Conservation (phyloP, 1,284 basidiomycete species). For the Vanrija sp. region DNA sequence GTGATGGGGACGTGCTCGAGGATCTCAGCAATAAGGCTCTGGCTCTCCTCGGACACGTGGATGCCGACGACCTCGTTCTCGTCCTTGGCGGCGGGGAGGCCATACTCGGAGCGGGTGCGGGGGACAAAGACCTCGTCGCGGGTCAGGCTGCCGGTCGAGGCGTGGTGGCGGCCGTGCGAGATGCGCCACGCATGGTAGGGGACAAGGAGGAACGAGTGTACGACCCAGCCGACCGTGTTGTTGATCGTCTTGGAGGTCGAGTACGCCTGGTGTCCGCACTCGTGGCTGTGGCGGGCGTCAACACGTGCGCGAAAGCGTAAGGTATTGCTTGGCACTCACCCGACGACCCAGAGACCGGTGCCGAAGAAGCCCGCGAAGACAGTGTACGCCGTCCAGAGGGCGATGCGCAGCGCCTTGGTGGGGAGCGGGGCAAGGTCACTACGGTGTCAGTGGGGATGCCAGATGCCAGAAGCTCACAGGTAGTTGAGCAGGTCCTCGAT, state of each 20-base stretch:
- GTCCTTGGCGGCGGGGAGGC: constrained; percentile 65
- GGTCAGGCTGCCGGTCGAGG: constrained; percentile 88
- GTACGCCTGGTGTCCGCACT: constrained; percentile 95
- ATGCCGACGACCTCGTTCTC: constrained; percentile 59
- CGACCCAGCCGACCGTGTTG: constrained; percentile 88
- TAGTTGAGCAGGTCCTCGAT: constrained; percentile 56
- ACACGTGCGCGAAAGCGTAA: neutral
- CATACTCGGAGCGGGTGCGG: constrained; percentile 70
- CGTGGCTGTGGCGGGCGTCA: constrained; percentile 24
- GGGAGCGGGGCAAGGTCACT: constrained; percentile 29
- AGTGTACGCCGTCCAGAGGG: constrained; percentile 77
- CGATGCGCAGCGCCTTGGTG: constrained; percentile 39
- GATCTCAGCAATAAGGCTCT: constrained; percentile 75
- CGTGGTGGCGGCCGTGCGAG: constrained; percentile 94
- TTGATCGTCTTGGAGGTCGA: constrained; percentile 93
- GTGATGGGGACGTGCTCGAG: constrained; percentile 89
- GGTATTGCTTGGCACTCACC: constrained; percentile 45
- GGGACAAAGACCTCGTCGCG: constrained; percentile 98
- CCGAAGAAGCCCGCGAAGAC: constrained; percentile 81
- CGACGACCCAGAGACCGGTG: constrained; percentile 93
- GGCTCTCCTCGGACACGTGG: constrained; percentile 62
- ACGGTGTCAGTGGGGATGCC: constrained; percentile 9
- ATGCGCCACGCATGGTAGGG: constrained; percentile 99
- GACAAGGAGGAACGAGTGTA: constrained; percentile 90
- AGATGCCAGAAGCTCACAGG: constrained; percentile 25